Conservation (phyloP, 768 basidiomycete genomes). For the Pleurotus tuoliensis region DNA sequence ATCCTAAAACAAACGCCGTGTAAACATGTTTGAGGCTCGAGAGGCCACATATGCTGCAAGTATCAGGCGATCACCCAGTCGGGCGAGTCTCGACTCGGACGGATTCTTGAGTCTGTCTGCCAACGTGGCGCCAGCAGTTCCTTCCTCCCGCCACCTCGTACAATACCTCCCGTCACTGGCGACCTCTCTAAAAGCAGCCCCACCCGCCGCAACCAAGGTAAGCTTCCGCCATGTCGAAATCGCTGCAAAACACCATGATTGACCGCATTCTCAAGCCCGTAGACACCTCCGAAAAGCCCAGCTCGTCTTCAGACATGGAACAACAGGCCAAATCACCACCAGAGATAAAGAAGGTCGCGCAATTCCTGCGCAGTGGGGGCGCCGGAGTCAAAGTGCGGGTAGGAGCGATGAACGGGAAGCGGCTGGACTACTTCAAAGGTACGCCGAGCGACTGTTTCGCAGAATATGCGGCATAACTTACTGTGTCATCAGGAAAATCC, state of each 20-base stretch:
- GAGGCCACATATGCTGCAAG: no score
- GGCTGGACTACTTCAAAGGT: constrained; percentile 99
- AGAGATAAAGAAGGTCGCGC: constrained; percentile 77
- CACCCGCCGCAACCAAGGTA: not conserved
- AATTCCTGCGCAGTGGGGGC: constrained; percentile 83
- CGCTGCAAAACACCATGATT: constrained; percentile 7
- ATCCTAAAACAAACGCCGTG: no score
- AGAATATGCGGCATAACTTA: not conserved
- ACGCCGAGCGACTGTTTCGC: constrained; percentile 14
- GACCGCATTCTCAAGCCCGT: constrained; percentile 3
- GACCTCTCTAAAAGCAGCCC: not conserved
- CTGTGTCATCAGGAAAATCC: constrained; percentile 65
- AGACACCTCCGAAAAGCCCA: not conserved
- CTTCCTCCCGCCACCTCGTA: constrained; percentile 1
- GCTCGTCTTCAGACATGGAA: constrained; percentile 39
- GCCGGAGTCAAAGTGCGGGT: constrained; percentile 86
- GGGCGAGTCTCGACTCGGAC: no score
- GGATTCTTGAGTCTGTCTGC: not conserved
- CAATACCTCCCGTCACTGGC: constrained; percentile 1
- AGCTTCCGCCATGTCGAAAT: constrained; percentile 2
- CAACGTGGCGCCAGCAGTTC: constrained; percentile 2
- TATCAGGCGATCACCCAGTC: no score
- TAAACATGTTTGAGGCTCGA: no score
- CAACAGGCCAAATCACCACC: constrained; percentile 78
- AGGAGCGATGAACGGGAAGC: constrained; percentile 90